Base-by-base conservation (phyloP, 2,329 filamentous ascomycete genomes). In the Colletotrichum cuscutae region DNA sequence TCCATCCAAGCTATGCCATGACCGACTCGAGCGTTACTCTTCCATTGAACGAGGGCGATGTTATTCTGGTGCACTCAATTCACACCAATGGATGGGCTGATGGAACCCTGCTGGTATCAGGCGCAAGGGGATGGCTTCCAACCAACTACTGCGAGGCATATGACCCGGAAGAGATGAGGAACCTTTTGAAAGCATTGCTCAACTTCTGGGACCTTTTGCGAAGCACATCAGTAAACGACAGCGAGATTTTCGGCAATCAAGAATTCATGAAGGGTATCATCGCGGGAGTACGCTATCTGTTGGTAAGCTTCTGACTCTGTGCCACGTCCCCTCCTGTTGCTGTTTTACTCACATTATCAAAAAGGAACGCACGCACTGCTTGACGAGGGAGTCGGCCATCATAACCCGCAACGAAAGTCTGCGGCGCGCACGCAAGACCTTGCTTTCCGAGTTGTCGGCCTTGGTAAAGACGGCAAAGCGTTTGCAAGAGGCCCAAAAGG, bases 21-120 rank as follows among this genome's bases (percentile, higher is more conserved):
- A 91, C 91, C n/a, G 94, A 95, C 71, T 93, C 93, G 12, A 97
- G 95, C 11, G 93, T 98, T 68, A 98, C 96, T 12, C 87, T 98
- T 12, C 93, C 95, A 26, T 88, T 99, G 69, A 94, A 94, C 77
- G 93, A 97, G 80, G 97, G 97, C 72, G 97, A 99, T 79, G 90
- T 99, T 61, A 93, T 99, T 66, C 85, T 99, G 71, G 93, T 99
- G 26, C 97, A 99, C 82, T 98, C 97, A 4, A 94, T 98, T 76
- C 97, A 99, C 82, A 97, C 95, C 73, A 99, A 98, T 84, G 97
- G 97, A 77, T 99, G 97, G 97, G 97, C 97, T 37, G 97, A 99
- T 81, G 97, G 97, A 64, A 99, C 97, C 1, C 86, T 98, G 53
- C 85, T 99, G 74, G 89, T 93, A 28, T 94, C 95, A 3, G 96